These are phyloP conservation scores for Trypanosoma melophagium DNA, from an alignment of 208 protist species.

Conservation along the genomic window DNA sequence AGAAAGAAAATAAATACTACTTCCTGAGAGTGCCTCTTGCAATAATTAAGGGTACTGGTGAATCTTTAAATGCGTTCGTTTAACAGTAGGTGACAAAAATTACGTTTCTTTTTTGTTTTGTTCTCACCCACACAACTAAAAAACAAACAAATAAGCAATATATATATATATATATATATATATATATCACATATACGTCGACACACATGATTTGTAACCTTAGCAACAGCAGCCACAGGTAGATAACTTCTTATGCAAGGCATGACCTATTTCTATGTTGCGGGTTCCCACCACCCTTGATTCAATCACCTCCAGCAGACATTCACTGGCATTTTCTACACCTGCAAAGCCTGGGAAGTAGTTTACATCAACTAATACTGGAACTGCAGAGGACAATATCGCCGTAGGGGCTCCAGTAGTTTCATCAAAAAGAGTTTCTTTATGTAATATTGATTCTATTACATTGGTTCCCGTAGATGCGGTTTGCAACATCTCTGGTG, in stretches of 20 bases:
- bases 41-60: no score
- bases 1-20: no score
- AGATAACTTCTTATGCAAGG: neutral
- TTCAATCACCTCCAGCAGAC: constrained; percentile 51
- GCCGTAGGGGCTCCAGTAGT: constrained; percentile 52
- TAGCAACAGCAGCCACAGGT: neutral
- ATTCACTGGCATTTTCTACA: constrained; percentile 39
- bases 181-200: no score
- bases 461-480: neutral
- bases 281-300: constrained; percentile 1
- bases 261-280: neutral
- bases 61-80: no score
- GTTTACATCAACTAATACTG: constrained; percentile 82
- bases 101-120: no score
- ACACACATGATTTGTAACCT: neutral
- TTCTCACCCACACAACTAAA: no score
- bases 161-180: no score
- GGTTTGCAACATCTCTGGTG: neutral
- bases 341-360: constrained; percentile 87
- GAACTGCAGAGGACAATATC: constrained; percentile 47
- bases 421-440: constrained; percentile 52
- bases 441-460: neutral
- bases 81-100: no score
- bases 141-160: no score
- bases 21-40: no score